Evolutionary conservation across 1,139 yeast species (phyloP).

Genomic region (Sugiyamaella sp.): DNA sequence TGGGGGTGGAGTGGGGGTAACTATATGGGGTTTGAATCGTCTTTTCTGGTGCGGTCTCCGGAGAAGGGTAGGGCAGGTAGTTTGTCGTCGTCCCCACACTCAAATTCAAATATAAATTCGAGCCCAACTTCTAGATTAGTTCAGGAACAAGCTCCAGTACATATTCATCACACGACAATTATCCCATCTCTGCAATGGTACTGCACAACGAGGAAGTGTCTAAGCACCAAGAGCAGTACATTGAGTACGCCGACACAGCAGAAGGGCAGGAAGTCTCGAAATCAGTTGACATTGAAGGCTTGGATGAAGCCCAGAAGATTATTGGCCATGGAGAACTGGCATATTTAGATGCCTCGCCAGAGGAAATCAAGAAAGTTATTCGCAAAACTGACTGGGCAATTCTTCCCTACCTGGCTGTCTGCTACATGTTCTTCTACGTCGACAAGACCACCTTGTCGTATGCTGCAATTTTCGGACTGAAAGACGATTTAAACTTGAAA

Average conservation of each 20-base stretch:
- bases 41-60: too few species aligned
- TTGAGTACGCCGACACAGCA: slow-evolving; percentile 2
- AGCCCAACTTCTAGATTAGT: too few species aligned
- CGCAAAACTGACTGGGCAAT: slow-evolving; percentile 56
- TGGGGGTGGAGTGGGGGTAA: too few species aligned
- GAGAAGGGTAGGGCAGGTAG: too few species aligned
- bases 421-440: slow-evolving; percentile 53
- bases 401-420: slow-evolving; percentile 57
- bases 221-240: not conserved
- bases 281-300: slow-evolving; percentile 6
- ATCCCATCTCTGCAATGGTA: too few species aligned
- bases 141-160: too few species aligned
- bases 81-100: too few species aligned
- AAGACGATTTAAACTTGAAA: slow-evolving; percentile 42
- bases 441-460: slow-evolving; percentile 64
- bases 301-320: slow-evolving; percentile 19
- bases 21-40: too few species aligned
- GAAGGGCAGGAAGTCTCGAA: not conserved
- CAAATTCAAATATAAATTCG: too few species aligned
- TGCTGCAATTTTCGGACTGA: slow-evolving; percentile 64
- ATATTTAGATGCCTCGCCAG: slow-evolving; percentile 16
- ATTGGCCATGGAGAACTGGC: slow-evolving; percentile 8
- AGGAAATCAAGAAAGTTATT: slow-evolving; percentile 40
- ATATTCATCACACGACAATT: too few species aligned
- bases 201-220: not conserved